Evolutionary conservation across 768 basidiomycete species (phyloP), one percentile per base, ranked within the genome.

Genomic region (Lentinula sp.): DNA sequence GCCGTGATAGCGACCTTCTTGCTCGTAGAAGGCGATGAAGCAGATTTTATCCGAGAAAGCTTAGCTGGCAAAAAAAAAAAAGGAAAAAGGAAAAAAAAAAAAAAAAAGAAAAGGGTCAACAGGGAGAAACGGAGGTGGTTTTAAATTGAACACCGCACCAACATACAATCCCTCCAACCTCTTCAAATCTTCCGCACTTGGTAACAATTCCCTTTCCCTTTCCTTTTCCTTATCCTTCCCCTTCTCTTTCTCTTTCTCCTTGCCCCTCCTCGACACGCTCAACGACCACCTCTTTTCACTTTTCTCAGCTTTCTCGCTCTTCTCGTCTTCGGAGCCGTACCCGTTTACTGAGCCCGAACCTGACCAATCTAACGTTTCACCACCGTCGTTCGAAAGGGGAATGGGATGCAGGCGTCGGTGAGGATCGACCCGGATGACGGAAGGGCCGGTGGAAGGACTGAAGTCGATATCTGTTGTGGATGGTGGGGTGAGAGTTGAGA

Each of bases 341-440:
- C n/a, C 48, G 20, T 23, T 2, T 28, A 28, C 28, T 28, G 3
- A 35, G 5, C 28, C 28, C 16, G 13, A 6, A n/a, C 81, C 78
- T n/a, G 82, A 79, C 90, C 90, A 92, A 66, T 92, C 90, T 39
- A 91, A 72, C 1, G 88, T 88, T 32, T 76, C 73, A 5, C 90
- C 90, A 60, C 87, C 85, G 68, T 91, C 82, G 6, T 79, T 77
- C 7, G 89, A 90, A 6, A 81, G 72, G 0, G 90, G 90, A 8
- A 91, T 81, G 12, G 90, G 90, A 66, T 90, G 75, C 10, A 67
- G 62, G 5, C 37, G 37, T 39, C 13, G 37, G 2, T 1, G 37
- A 9, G 37, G 37, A 13, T 58, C 57, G 10, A 28, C 59, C 4
- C n/a, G 7, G 15, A 72, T 66, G 18, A 66, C 66, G 5, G 70